Conservation (phyloP, 2,329 filamentous ascomycete genomes). For the Blastomyces gilchristii region DNA sequence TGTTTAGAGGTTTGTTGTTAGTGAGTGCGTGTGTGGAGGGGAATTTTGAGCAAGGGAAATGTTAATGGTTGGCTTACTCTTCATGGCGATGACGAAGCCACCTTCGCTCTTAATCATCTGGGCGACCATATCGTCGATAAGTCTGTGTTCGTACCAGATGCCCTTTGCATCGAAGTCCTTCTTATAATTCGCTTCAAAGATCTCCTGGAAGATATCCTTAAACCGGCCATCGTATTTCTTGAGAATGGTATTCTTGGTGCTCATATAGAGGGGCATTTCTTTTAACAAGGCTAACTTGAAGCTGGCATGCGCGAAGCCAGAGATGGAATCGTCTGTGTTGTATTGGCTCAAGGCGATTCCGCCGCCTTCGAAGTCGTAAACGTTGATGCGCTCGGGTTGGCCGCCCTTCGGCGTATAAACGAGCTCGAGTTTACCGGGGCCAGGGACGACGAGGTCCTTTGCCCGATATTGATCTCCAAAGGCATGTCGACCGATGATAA, state of each 20-base stretch:
- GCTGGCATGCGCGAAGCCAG: slow-evolving; percentile 86
- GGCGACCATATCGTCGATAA: slow-evolving; percentile 99
- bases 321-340: slow-evolving; percentile 94
- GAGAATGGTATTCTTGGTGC: slow-evolving; percentile 99
- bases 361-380: slow-evolving; percentile 77
- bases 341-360: slow-evolving; percentile 93
- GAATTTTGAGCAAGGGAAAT: no score
- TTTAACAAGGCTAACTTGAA: slow-evolving; percentile 93
- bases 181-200: slow-evolving; percentile 83
- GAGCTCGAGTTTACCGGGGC: slow-evolving; percentile 83
- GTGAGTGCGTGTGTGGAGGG: neutral
- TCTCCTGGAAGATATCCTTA: slow-evolving; percentile 98
- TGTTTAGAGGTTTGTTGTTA: slow-evolving; percentile 33
- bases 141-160: slow-evolving; percentile 98
- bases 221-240: slow-evolving; percentile 98
- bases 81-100: slow-evolving; percentile 94
- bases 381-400: slow-evolving; percentile 73
- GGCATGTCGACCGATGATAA: slow-evolving; percentile 96
- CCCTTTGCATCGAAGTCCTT: slow-evolving; percentile 77
- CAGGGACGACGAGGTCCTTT: slow-evolving; percentile 76
- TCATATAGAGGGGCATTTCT: slow-evolving; percentile 93
- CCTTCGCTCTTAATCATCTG: slow-evolving; percentile 99
- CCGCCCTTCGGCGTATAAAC: slow-evolving; percentile 78
- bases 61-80: slow-evolving; percentile 53
- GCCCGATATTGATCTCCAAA: slow-evolving; percentile 98